Conservation (phyloP, 2,329 filamentous ascomycete species). For the Monilinia laxa region DNA sequence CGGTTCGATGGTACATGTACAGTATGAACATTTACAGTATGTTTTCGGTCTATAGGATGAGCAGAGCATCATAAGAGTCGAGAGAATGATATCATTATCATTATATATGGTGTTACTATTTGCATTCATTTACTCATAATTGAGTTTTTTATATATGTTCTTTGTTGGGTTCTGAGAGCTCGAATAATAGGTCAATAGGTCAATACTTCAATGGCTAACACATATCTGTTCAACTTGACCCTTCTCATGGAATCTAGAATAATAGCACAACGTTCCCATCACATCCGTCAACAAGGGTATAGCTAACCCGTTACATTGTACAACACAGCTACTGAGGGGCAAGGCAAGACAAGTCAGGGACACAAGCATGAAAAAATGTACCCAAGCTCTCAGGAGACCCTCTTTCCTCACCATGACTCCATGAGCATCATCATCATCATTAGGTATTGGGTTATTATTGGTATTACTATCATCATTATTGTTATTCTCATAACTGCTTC, state of each 20-base stretch:
- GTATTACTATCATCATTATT: too few species aligned
- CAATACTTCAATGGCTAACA: too few species aligned
- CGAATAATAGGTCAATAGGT: too few species aligned
- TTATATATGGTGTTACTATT: too few species aligned
- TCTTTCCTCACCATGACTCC: not conserved
- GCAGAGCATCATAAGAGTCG: not conserved
- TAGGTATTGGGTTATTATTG: too few species aligned
- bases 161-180: too few species aligned
- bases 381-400: conserved; percentile 1
- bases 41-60: not conserved
- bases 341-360: conserved; percentile 4
- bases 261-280: not conserved
- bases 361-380: not conserved
- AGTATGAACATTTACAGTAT: not conserved
- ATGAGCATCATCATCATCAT: not conserved
- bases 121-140: too few species aligned
- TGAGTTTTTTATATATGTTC: too few species aligned
- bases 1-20: not conserved
- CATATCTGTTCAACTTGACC: too few species aligned
- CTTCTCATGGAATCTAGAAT: not conserved
- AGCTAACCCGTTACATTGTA: conserved; percentile 3
- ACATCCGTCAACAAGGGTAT: not conserved
- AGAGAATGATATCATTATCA: too few species aligned
- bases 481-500: not conserved
- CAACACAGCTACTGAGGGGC: conserved; percentile 19